Base-by-base conservation (phyloP, 2,329 filamentous ascomycete species). In the Verticillium nubilum region DNA sequence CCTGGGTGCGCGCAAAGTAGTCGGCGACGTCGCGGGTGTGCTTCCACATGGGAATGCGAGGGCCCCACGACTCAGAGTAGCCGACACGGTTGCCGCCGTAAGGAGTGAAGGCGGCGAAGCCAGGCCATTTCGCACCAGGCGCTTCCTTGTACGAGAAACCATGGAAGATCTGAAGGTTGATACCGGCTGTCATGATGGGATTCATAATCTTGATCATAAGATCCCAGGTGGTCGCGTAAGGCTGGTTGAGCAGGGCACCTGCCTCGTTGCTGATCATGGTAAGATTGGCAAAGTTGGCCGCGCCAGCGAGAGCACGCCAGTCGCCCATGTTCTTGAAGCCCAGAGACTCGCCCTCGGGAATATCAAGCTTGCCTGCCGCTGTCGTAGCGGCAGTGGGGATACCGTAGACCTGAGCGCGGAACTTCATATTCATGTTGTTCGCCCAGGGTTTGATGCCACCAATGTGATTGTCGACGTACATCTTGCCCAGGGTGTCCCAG, bases 21-120 rank as follows among this genome's bases (percentile, higher is more conserved):
- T 50, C 54, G 19, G 60, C 42, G n/a, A 59, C 61, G 55, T 64
- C 63, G 28, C 37, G 59, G 17, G 59, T 27, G 47, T 63, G 61
- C 4, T 53, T 42, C 61, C 61, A 64, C 28, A 58, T 52, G 4
- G 63, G 63, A 29, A 60, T 58, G 4, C 63, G 58, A 2, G 63
- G 63, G 27, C 63, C 63, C 61, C 61, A 64, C 28, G 62, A 60
- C 54, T 64, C 63, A 9, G 58, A 57, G 58, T 60, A 60, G 15
- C 58, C 58, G 23, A 60, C 54, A 42, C 29, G 19, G 27, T 57
- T 57, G 17, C 58, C 50, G 42, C 50, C 57, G 17, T 58, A 54
- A 7, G 54, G 62, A 6, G 60, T 54, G 25, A 64, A 64, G 9
- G 61, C 56, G 1, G 61, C 60, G 35, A 57, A 62, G 25, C 63